Evolutionary conservation across 2,329 filamentous ascomycete species (phyloP), one percentile per base, ranked within the genome.

Genomic region (Fusarium newnesense): DNA sequence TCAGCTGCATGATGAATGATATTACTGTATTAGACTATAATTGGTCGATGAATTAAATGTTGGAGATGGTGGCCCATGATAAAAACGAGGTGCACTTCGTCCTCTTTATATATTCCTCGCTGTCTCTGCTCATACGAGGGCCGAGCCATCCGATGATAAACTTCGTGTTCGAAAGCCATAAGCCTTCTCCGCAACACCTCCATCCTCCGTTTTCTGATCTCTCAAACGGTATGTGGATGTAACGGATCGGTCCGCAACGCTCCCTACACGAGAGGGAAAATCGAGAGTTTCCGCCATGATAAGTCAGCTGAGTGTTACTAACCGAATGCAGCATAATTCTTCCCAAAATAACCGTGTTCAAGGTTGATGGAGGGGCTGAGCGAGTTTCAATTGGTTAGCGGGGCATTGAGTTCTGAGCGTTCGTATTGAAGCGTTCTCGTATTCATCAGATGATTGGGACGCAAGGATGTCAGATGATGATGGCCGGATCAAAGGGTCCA

Each of bases 1-100:
- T 76, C 78, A 84, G 74, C 74, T 85, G 82, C 85, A 87, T 86
- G 21, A 76, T 85, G 72, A 11, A 60, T 10, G 16, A 1, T 59
- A 39, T 39, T n/a, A 16, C 7, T 24, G 9, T 32, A 39, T 59
- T 30, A n/a, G 9, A 11, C 0, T 26, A 36, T 36, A 34, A 15
- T 36, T 8, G n/a, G 26, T 32, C 2, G 24, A 21, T 28, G 18
- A 9, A 15, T 8, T n/a, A 4, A 21, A 57, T 58, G 6, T 7
- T 26, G 6, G 3, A 26, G 24, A 28, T 26, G 21, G 8, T n/a
- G 3, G 15, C n/a, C 21, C 3, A 7, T 21, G 6, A 12, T 19
- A 12, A 21, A 7, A n/a, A 9, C 6, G 3, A 49, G 5, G 10
- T 18, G 8, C 12, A 7, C 2, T 15, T 34, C 2, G 2, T 16